Base-by-base conservation (phyloP, 2,329 filamentous ascomycete species). In the Botrytis porri region DNA sequence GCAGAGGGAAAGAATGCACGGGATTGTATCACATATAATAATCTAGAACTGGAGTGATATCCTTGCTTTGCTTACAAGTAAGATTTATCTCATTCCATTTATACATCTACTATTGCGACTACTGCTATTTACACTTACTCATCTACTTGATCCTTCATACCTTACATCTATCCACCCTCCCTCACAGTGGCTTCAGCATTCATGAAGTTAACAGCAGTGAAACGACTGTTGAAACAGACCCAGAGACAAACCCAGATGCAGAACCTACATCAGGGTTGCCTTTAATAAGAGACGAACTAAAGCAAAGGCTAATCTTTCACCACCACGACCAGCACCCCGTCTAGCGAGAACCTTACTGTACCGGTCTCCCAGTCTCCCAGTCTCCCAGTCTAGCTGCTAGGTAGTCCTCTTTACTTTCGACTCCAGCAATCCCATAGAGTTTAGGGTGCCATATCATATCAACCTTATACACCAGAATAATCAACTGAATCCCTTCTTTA, bases 331-430 rank as follows among this genome's bases (percentile, higher is more conserved):
- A 54, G 51, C 32, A 72, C 63, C 62, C 32, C 39, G 62, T 54
- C 70, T 72, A 69, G 72, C 72, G 72, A 73, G 60, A 64, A 71
- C 48, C 66, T 69, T 72, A 72, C 25, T 59, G 20, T 57, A n/a
- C 43, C 51, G n/a, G 51, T 54, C 51, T 43, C 39, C 39, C 39
- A 48, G 39, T 41, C n/a, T n/a, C n/a, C n/a, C n/a, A n/a, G 41
- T 43, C 37, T 35, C 48, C 48, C 51, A 29, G 51, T 54, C 51
- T 54, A 54, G 51, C 51, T 54, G 7, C 51, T 7, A n/a, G 12
- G 25, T 3, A 54, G 14, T 29, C 4, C 35, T 51, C 35, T 18
- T 32, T 35, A 32, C 41, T 32, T 57, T 45, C 63, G 41, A 69
- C 29, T 69, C 66, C 20, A 60, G n/a, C 37, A 59, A 35, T 59